phyloP scores from a whole-genome alignment of 768 basidiomycete species.

The Tulasnella sp. region DNA sequence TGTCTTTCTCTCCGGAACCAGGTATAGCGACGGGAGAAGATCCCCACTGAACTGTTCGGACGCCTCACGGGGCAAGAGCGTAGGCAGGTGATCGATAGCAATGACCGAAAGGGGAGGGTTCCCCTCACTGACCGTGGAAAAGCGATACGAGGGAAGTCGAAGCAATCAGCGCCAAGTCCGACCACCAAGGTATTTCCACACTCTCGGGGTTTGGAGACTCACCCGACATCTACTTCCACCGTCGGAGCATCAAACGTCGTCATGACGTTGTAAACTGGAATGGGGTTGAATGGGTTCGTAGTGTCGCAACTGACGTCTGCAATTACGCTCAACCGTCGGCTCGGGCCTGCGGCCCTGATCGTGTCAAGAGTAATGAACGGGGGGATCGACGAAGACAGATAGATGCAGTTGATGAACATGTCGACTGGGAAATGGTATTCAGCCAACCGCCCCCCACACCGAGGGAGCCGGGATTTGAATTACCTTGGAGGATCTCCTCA shows the following conservation, averaged over 20 bases:
- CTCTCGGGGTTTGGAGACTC: constrained; percentile 43
- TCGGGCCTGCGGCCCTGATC: constrained; percentile 69
- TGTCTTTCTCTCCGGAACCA: constrained; percentile 66
- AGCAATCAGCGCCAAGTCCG: constrained; percentile 27
- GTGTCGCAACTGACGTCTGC: constrained; percentile 99
- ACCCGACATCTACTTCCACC: constrained; percentile 82
- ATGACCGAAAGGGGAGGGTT: constrained; percentile 79
- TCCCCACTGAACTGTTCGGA: constrained; percentile 95
- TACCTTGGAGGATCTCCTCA: constrained; percentile 82
- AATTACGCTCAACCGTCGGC: constrained; percentile 73
- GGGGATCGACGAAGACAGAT: constrained; percentile 83
- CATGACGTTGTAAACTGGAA: constrained; percentile 92
- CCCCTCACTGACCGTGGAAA: constrained; percentile 50
- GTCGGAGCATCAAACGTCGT: constrained; percentile 94
- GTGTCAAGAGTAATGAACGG: constrained; percentile 76
- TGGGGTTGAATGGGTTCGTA: constrained; percentile 97
- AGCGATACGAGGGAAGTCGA: not conserved
- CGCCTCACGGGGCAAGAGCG: constrained; percentile 90
- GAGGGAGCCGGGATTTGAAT: constrained; percentile 34
- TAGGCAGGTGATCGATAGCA: constrained; percentile 97
- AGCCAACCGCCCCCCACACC: not conserved
- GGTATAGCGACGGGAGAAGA: constrained; percentile 78
- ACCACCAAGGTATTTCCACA: constrained; percentile 16
- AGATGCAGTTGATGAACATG: constrained; percentile 99
- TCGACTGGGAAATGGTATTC: constrained; percentile 58